Evolutionary conservation across 2,329 filamentous ascomycete species (phyloP).

Genomic region (Fusarium duplospermum): DNA sequence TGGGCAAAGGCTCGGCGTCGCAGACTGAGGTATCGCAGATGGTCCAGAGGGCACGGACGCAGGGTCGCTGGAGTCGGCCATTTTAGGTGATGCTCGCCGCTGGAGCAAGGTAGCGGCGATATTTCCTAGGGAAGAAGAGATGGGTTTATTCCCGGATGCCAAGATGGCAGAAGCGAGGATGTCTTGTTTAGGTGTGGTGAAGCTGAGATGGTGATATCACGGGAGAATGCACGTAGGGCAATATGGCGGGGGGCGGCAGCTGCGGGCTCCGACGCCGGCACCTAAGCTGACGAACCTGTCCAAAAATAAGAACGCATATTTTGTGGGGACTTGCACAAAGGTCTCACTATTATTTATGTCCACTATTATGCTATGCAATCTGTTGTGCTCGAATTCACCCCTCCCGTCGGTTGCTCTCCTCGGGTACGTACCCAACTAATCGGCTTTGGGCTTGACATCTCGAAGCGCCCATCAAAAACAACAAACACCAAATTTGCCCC

Average conservation of each 20-base stretch:
- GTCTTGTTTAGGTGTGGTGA: not conserved
- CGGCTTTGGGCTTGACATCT: not conserved
- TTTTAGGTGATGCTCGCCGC: not conserved
- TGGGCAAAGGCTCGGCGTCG: not conserved
- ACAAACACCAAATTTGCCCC: constrained; percentile 1
- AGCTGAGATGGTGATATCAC: not conserved
- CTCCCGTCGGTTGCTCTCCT: not conserved
- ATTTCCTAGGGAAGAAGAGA: not conserved
- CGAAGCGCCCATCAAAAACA: not conserved
- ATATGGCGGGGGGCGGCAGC: not conserved
- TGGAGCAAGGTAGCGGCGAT: not conserved
- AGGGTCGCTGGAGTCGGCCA: not conserved
- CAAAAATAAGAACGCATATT: not conserved
- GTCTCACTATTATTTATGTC: not conserved
- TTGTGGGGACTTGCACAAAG: not conserved
- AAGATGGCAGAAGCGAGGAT: not conserved
- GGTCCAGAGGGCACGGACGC: not conserved
- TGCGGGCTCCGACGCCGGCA: not conserved
- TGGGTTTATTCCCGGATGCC: not conserved
- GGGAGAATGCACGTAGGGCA: not conserved
- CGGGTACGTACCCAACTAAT: constrained; percentile 4
- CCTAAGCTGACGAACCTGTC: not conserved
- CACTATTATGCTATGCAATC: not conserved
- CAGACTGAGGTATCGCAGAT: not conserved
- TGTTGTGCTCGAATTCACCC: not conserved